Conservation (phyloP, 495 filamentous ascomycete genomes). For the Peziza echinospora region DNA sequence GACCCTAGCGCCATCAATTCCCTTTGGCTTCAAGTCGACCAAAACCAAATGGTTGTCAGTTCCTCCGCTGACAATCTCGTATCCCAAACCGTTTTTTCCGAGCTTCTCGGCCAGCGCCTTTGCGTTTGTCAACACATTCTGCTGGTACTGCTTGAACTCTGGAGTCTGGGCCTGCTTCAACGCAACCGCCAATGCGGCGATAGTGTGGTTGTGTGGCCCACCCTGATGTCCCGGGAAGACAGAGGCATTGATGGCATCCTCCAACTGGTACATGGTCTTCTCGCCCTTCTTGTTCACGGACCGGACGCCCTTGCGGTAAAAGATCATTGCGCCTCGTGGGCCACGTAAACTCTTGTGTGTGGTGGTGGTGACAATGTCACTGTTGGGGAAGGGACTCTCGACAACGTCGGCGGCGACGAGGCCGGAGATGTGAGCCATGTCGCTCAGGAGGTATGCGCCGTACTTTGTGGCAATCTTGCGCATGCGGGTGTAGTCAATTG, state of each 20-base stretch:
- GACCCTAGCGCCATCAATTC: slow-evolving; percentile 78
- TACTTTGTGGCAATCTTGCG: slow-evolving; percentile 68
- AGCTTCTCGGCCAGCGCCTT: slow-evolving; percentile 61
- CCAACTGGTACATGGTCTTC: slow-evolving; percentile 69
- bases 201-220: slow-evolving; percentile 96
- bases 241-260: slow-evolving; percentile 81
- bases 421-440: slow-evolving; percentile 98
- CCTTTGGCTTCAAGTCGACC: slow-evolving; percentile 78
- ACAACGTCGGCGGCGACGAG: slow-evolving; percentile 79
- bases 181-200: slow-evolving; percentile 82
- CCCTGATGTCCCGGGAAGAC: slow-evolving; percentile 99
- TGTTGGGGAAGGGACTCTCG: slow-evolving; percentile 67
- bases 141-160: slow-evolving; percentile 81
- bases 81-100: slow-evolving; percentile 44
- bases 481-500: slow-evolving; percentile 82
- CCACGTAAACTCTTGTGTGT: slow-evolving; percentile 93
- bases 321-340: slow-evolving; percentile 91
- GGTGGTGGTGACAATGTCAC: slow-evolving; percentile 94
- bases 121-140: slow-evolving; percentile 68
- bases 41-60: slow-evolving; percentile 96
- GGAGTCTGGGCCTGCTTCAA: slow-evolving; percentile 73
- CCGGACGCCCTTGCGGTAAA: slow-evolving; percentile 81
- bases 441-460: slow-evolving; percentile 77
- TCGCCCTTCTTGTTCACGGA: slow-evolving; percentile 66
- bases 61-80: slow-evolving; percentile 75